Base-by-base conservation (phyloP, 108 stramenopile genomes). In the Conticribra guillardii region DNA sequence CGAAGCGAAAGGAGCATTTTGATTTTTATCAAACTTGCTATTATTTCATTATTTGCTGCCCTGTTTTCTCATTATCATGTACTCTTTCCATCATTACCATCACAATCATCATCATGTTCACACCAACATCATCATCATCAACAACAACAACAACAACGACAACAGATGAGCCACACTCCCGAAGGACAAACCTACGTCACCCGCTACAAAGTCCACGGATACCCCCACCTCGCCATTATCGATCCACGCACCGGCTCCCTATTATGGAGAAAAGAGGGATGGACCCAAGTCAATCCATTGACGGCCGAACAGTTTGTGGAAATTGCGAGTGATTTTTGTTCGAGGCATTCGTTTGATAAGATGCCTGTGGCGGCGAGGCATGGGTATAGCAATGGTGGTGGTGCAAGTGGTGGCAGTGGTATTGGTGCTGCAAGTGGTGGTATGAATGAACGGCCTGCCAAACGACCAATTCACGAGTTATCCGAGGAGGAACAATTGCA, bases 171-270 rank as follows among this genome's bases (percentile, higher is more conserved):
- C 74, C 70, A 74, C 0, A 67, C 84, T 15, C 50, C 68, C 44
- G 90, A 96, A 59, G 97, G 94, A 45, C 67, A 60, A 55, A 82
- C 84, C 0, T 98, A 94, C 83, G 48, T 77, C 19, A 64, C 92
- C 45, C 86, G 94, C 5, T 98, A 98, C 79, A 77, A 89, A 32
- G 91, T 96, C 7, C 56, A 69, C 26, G 85, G 83, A 45, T 95
- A 89, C 60, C 98, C 98, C 0, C 93, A 96, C 64, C 67, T 96
- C 27, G 88, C 86, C 3, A 92, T 98, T 59, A 79, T 98, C 50
- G 96, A 97, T 82, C 98, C 98, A 5, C 76, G 95, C 23, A 97
- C 98, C 5, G 93, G 95, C 4, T 82, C 85, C 19, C 71, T 90
- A 44, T 67, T 96, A 69, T 96, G 89, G 89, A 76, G 63, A 64